phyloP scores from a whole-genome alignment of 2,329 filamentous ascomycete species.

The Cyphellophora europaea region DNA sequence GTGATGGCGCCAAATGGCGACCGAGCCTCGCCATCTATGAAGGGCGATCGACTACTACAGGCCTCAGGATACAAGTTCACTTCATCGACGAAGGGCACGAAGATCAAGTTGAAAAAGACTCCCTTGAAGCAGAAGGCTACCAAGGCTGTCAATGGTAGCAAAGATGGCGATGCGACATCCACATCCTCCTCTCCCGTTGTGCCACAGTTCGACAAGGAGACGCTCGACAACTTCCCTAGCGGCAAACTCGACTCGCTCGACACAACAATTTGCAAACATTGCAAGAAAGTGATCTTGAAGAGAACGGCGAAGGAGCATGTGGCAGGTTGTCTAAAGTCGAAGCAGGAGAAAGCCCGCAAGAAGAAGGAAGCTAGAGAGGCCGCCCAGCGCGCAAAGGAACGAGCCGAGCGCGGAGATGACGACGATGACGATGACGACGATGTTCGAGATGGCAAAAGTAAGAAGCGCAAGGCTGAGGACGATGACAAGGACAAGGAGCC shows the following conservation, averaged over 20 bases:
- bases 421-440: conserved; percentile 34
- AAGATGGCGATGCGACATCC: no score
- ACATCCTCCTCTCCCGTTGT: conserved; percentile 31
- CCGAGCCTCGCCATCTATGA: no score
- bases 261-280: conserved; percentile 82
- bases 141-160: no score
- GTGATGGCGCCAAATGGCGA: no score
- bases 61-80: no score
- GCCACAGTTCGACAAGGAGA: conserved; percentile 61
- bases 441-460: conserved; percentile 43
- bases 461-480: conserved; percentile 21
- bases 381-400: conserved; percentile 50
- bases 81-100: no score
- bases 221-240: conserved; percentile 69
- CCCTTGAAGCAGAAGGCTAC: no score
- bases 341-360: conserved; percentile 69
- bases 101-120: no score
- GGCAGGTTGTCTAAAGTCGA: conserved; percentile 71
- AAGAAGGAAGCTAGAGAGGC: conserved; percentile 69
- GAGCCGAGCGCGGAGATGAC: conserved; percentile 35
- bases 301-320: conserved; percentile 71
- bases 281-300: conserved; percentile 77
- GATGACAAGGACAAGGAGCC: conserved; percentile 62
- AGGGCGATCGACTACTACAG: no score
- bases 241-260: conserved; percentile 51